Base-by-base conservation (phyloP, 1,284 basidiomycete genomes). In the Phellinidium pouzarii region DNA sequence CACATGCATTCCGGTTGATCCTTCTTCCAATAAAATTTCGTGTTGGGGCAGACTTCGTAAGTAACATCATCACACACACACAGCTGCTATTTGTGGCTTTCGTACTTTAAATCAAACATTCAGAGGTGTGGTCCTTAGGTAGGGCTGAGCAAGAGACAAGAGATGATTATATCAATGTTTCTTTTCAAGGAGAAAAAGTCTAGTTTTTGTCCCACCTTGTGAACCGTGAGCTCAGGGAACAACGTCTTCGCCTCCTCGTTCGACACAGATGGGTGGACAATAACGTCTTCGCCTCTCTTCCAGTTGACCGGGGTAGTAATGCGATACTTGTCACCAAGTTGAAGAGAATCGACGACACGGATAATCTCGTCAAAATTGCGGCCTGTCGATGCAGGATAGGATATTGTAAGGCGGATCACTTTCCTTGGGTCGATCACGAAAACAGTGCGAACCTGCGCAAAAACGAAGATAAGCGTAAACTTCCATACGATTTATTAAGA, bases 351-450 rank as follows among this genome's bases (percentile, higher is more conserved):
- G 59, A 92, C 72, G 51, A 82, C 82, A 51, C 94, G 84, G 56
- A 96, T 68, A 62, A 96, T 84, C 71, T 97, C 94, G 64, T 87
- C 59, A 59, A 90, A 90, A 76, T 89, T 90, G 60, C 83, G 80
- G 44, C 87, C 87, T 58, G 87, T 87, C 12, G 84, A 82, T 42
- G 91, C 92, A 52, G 94, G 94, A 76, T 99, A 99, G 31, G 91
- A 76, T 61, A 99, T 68, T 36, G 83, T 92, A 59, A 97, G 76
- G 58, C 95, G 90, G 65, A 97, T 94, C 60, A 80, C 77, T 72
- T 93, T 91, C 71, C 88, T 90, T 37, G 87, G 92, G 72, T 96
- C 94, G 64, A 97, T 91, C 61, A 97, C 73, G 69, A 94, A 96
- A 58, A 96, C 94, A 17, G 91, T 95, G 59, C 94, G 86, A 68